Base-by-base conservation (phyloP, 2,329 filamentous ascomycete genomes). In the Trichoderma endophyticum region DNA sequence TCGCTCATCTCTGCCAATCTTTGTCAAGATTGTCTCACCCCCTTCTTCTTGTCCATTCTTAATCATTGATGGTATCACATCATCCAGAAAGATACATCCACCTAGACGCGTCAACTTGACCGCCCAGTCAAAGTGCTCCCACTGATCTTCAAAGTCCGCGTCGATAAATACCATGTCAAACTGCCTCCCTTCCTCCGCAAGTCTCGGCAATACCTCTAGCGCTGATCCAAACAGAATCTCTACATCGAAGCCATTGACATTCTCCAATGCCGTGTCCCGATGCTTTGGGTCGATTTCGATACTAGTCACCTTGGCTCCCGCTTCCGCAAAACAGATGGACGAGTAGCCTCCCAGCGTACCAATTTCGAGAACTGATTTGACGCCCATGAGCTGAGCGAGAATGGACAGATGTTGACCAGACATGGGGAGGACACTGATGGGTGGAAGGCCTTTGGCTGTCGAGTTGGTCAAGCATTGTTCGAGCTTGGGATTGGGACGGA, bases 131-230 rank as follows among this genome's bases (percentile, higher is more conserved):
- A 63, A 63, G 24, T 63, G 61, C 15, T 63, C 61, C 61, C 61
- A 63, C 18, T 63, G 61, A 12, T 63, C 61, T 21, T 63, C 61
- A n/a, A 63, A 63, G 24, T 39, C 61, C 24, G 61, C 61, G 36
- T 63, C 61, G 18, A 63, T 63, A 30, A 63, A 63, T n/a, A 63
- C 61, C 61, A 63, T 63, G 36, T 63, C 61, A 63, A 63, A 63
- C 26, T 63, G 61, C 24, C 21, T 63, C 24, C 61, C 61, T 48
- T 63, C 36, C 61, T 63, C 36, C 5, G 61, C 61, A 48, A 63
- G 61, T 26, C 48, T 63, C 36, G 61, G 61, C 18, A 63, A 30
- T 6, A 63, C 24, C 4, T 63, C 61, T 15, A 63, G 34, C 24
- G 61, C 61, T 8, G 61, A 39, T 21, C 61, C 61, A 51, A 51